Evolutionary conservation across 75 land plant genomes (phyloP).

Genomic region (Pinus taeda): DNA sequence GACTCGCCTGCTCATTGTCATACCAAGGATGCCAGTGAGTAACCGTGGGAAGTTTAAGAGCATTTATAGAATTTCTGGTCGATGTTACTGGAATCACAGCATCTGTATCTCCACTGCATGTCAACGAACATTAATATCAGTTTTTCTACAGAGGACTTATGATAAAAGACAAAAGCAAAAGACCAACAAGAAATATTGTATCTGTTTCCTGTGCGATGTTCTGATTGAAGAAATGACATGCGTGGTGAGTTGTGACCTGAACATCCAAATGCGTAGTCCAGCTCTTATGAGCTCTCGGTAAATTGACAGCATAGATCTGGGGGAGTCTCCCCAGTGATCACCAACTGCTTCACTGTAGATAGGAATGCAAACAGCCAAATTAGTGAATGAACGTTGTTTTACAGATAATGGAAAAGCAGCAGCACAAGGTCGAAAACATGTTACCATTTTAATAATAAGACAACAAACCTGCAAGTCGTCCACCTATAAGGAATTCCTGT

Average conservation of each 20-base stretch:
- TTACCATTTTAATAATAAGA: no score
- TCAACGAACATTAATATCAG: not conserved
- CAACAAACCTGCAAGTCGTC: no score
- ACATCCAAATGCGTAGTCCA: slow-evolving; percentile 85
- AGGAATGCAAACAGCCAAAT: not conserved
- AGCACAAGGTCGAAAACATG: not conserved
- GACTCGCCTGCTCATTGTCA: slow-evolving; percentile 55
- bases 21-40: slow-evolving; percentile 80
- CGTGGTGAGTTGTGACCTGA: slow-evolving; percentile 49
- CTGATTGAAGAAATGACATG: not conserved
- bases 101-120: slow-evolving; percentile 77
- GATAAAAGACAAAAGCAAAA: not conserved
- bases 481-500: no score
- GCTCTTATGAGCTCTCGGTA: slow-evolving; percentile 68
- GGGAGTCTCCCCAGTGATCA: slow-evolving; percentile 56
- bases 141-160: no score
- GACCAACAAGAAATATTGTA: not conserved
- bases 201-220: not conserved
- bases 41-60: slow-evolving; percentile 53
- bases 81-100: slow-evolving; percentile 75
- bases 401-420: not conserved
- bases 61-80: slow-evolving; percentile 55
- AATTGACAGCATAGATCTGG: slow-evolving; percentile 59
- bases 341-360: slow-evolving; percentile 1
- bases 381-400: not conserved